A percentile compares a stretch with the other conserved stretches of the same genome.
Conservation (phyloP, 306 rosid species). For the Cucumis melo region DNA sequence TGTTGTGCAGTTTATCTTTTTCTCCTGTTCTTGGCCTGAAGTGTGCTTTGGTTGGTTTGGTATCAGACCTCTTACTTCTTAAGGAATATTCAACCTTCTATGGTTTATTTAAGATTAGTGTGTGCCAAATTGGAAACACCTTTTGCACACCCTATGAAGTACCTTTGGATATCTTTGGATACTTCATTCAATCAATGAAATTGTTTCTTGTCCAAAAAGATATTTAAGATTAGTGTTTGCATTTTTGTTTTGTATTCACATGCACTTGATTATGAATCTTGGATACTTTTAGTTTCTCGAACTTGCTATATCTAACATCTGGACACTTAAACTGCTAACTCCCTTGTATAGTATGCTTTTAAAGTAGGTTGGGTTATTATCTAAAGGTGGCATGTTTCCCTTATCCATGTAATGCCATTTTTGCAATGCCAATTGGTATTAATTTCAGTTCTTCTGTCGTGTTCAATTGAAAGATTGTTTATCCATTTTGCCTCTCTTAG, state of each 20-base stretch:
- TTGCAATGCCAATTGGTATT: background rate
- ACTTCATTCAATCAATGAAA: too few species aligned
- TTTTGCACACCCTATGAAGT: too few species aligned
- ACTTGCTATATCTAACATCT: background rate
- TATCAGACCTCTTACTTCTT: background rate
- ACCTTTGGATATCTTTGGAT: too few species aligned
- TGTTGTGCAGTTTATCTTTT: background rate
- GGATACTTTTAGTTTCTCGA: background rate
- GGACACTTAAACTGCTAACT: background rate
- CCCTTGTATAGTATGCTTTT: background rate
- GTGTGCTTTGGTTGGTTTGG: background rate
- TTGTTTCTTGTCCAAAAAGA: too few species aligned
- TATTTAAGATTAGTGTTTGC: background rate
- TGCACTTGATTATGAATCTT: background rate
- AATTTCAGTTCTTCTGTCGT: background rate
- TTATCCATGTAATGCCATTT: background rate
- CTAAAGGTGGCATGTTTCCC: background rate
- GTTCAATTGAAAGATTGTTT: background rate
- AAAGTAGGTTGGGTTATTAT: background rate
- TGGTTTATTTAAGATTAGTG: background rate
- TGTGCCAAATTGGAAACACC: background rate
- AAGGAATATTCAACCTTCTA: background rate
- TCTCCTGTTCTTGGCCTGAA: background rate
- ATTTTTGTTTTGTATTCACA: background rate
- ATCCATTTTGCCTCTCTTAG: constrained; percentile 18